These are phyloP conservation scores for Colletotrichum musicola DNA, from an alignment of 2,329 filamentous ascomycete genomes.

Conservation along the genomic window DNA sequence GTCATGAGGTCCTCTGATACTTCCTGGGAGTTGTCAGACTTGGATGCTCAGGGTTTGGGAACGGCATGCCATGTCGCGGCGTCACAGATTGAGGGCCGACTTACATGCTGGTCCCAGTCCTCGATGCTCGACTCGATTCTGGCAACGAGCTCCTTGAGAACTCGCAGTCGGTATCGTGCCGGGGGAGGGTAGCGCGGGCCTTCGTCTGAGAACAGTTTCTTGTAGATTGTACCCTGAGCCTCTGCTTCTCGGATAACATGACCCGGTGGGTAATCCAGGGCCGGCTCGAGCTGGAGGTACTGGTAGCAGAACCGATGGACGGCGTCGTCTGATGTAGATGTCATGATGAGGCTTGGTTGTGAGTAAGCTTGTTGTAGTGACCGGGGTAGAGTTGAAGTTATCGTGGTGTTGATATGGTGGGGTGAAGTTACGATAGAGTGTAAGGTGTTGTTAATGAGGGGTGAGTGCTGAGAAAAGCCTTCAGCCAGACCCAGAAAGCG, in stretches of 20 bases:
- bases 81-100: conserved; percentile 48
- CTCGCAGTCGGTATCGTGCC: conserved; percentile 75
- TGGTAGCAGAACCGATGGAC: conserved; percentile 75
- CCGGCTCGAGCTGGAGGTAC: conserved; percentile 80
- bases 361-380: no score
- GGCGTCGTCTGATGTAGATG: not conserved
- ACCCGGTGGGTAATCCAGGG: conserved; percentile 73
- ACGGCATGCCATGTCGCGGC: conserved; percentile 3
- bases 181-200: conserved; percentile 71
- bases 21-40: conserved; percentile 66
- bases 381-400: not conserved
- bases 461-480: no score
- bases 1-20: conserved; percentile 85
- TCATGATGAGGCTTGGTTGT: not conserved
- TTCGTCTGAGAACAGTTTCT: conserved; percentile 73
- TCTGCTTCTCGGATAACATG: conserved; percentile 68
- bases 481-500: no score
- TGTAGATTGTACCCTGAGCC: conserved; percentile 76
- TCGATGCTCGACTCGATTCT: conserved; percentile 80
- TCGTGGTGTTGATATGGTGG: conserved; percentile 12
- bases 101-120: conserved; percentile 90
- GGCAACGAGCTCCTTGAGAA: conserved; percentile 79
- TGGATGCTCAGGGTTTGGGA: not conserved
- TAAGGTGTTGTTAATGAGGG: not conserved
- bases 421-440: not conserved